Conservation (phyloP, 352 stramenopile genomes). For the Pythium sukuiense region DNA sequence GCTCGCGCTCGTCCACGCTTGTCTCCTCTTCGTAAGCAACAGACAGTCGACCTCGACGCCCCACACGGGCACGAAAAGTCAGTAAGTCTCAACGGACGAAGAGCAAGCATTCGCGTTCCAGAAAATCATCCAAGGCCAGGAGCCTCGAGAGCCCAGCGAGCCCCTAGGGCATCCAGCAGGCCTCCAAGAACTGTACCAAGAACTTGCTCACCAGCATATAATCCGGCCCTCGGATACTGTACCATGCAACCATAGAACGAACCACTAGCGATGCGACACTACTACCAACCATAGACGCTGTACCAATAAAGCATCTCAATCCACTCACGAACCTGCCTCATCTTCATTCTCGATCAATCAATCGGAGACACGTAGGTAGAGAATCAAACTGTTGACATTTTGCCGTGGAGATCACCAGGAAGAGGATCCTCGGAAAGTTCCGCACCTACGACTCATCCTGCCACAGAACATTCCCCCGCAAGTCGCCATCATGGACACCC, state of each 20-base stretch:
- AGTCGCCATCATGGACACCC: not conserved
- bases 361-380: no score
- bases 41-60: not conserved
- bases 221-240: not conserved
- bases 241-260: not conserved
- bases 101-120: not conserved
- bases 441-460: not conserved
- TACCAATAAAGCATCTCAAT: conserved; percentile 3
- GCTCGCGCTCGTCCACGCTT: conserved; percentile 34
- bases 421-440: not conserved
- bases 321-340: not conserved
- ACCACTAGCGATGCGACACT: not conserved
- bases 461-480: not conserved
- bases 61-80: not conserved
- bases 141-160: not conserved
- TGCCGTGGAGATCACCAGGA: no score
- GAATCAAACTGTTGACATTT: no score
- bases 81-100: not conserved
- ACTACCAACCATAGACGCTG: conserved; percentile 1
- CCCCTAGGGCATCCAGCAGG: not conserved
- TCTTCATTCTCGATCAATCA: no score
- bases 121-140: not conserved
- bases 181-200: conserved; percentile 2
- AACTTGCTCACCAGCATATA: not conserved
- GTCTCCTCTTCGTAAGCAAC: conserved; percentile 25